Evolutionary conservation across 345 rosid genomes (phyloP).

Genomic region (Pistacia integerrima): DNA sequence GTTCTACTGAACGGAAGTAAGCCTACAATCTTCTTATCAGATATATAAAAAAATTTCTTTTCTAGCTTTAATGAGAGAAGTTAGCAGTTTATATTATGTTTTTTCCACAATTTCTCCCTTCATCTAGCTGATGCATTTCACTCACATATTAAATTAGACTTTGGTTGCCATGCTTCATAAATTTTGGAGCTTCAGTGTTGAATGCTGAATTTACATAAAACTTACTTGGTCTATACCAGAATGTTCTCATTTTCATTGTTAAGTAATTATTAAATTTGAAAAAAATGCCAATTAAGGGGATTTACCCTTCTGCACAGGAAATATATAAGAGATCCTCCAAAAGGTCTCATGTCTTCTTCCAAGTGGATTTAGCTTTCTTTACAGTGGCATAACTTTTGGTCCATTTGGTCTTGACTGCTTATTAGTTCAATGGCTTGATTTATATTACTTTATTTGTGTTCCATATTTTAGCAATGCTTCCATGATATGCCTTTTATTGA

Average conservation of each 20-base stretch:
- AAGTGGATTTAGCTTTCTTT: background rate
- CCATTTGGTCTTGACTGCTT: background rate
- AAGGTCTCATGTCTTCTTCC: background rate
- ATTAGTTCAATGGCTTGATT: slow-evolving; percentile 8
- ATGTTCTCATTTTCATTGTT: background rate
- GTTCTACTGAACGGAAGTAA: slow-evolving; percentile 82
- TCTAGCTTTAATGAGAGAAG: background rate
- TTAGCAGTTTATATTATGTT: background rate
- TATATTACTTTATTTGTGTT: background rate
- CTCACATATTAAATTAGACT: background rate
- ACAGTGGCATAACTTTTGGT: background rate
- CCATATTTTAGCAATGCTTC: background rate
- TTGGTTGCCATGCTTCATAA: background rate
- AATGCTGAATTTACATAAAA: background rate
- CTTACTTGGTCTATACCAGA: no score
- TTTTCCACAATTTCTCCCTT: background rate
- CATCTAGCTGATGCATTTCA: background rate
- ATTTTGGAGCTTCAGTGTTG: background rate
- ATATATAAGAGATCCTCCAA: background rate
- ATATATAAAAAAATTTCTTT: background rate
- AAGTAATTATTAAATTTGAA: background rate
- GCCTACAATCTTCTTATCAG: slow-evolving; percentile 22
- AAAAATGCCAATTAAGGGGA: background rate
- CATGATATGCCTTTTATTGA: background rate
- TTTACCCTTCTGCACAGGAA: background rate